A percentile compares a stretch with the other conserved stretches of the same genome.
These are phyloP conservation scores for Hypsizygus marmoreus DNA, from an alignment of 768 basidiomycete species.

Conservation along the genomic window DNA sequence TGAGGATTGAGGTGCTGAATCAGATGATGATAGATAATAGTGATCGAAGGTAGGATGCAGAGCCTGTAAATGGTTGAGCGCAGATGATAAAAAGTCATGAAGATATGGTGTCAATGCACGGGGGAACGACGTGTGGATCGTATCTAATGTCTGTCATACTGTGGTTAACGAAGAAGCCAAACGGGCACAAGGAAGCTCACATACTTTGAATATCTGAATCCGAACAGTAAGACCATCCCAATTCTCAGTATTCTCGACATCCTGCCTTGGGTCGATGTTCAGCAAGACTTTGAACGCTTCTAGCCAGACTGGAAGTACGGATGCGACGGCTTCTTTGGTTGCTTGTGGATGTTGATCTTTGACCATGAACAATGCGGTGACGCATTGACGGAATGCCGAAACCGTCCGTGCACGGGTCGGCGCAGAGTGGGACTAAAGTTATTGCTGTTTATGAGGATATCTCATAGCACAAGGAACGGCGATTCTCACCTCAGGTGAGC, in stretches of 20 bases:
- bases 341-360: conserved; percentile 89
- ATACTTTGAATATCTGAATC: conserved; percentile 84
- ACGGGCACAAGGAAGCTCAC: conserved; percentile 9
- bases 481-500: conserved; percentile 63
- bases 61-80: conserved; percentile 59
- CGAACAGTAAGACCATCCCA: conserved; percentile 86
- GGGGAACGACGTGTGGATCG: conserved; percentile 82
- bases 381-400: conserved; percentile 87
- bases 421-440: conserved; percentile 62
- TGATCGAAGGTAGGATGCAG: conserved; percentile 61
- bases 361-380: conserved; percentile 90
- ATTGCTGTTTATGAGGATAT: neutral
- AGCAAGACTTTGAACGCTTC: conserved; percentile 84
- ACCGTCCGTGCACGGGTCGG: conserved; percentile 85
- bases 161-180: neutral
- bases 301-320: conserved; percentile 90
- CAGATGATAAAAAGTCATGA: conserved; percentile 55
- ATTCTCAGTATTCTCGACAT: conserved; percentile 55
- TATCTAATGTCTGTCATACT: conserved; percentile 67
- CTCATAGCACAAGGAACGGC: neutral
- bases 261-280: conserved; percentile 59
- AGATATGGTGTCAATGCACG: conserved; percentile 67
- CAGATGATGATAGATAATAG: conserved; percentile 61
- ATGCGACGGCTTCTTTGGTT: conserved; percentile 78
- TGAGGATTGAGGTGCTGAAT: conserved; percentile 60